Conservation (phyloP, 1,139 yeast genomes). For the Cylindricascospora bacillispora region DNA sequence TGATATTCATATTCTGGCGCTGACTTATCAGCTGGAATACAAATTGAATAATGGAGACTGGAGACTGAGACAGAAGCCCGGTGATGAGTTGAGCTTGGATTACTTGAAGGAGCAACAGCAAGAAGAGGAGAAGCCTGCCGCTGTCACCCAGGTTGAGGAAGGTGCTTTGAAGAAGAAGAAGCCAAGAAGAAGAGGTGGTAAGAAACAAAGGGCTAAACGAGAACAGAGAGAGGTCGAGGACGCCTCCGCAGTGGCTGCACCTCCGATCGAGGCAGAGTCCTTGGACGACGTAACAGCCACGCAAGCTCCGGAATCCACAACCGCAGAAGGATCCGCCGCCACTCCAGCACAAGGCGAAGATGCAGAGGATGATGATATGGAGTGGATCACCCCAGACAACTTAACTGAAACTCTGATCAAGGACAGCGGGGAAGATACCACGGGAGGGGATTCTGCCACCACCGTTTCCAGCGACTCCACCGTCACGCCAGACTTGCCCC, state of each 20-base stretch:
- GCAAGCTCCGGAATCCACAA: conserved; percentile 25
- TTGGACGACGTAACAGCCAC: conserved; percentile 4
- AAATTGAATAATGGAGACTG: conserved; percentile 57
- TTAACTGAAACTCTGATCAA: conserved; percentile 54
- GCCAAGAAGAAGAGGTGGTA: conserved; percentile 50
- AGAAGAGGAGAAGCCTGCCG: conserved; percentile 8
- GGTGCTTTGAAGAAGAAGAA: conserved; percentile 28
- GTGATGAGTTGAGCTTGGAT: conserved; percentile 32
- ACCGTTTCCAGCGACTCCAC: conserved; percentile 12
- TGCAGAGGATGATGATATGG: conserved; percentile 69
- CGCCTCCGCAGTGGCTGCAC: conserved; percentile 1
- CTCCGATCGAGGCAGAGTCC: conserved; percentile 6
- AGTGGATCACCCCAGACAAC: conserved; percentile 91
- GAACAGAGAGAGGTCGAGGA: conserved; percentile 18
- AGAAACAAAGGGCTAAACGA: conserved; percentile 46
- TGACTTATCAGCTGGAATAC: conserved; percentile 75
- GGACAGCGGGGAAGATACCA: conserved; percentile 42
- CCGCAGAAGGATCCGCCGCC: conserved; percentile 58
- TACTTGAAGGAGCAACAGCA: no score
- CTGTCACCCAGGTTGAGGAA: conserved; percentile 4
- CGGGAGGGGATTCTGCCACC: conserved; percentile 27
- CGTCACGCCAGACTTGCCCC: conserved; percentile 17
- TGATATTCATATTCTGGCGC: conserved; percentile 85
- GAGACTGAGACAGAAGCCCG: conserved; percentile 62
- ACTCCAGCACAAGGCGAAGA: conserved; percentile 41